These are phyloP conservation scores for Beauveria rudraprayagi DNA, from an alignment of 2,329 filamentous ascomycete genomes.

Conservation along the genomic window DNA sequence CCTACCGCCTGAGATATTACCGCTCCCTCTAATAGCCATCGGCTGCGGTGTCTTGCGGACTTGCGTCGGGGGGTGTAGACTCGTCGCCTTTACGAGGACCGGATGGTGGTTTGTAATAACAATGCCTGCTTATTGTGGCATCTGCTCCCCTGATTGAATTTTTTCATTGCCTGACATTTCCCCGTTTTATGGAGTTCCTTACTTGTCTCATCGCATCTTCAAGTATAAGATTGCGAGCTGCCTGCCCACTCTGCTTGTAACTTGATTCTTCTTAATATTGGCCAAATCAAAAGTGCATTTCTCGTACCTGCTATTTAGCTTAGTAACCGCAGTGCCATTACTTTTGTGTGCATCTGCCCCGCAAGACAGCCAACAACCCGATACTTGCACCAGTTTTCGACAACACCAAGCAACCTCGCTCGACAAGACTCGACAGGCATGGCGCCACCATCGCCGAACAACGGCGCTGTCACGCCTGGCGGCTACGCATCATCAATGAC, in stretches of 20 bases:
- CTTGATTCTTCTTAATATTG: background rate
- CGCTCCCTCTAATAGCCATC: background rate
- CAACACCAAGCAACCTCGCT: background rate
- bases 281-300: background rate
- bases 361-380: background rate
- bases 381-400: background rate
- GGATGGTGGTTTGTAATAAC: background rate
- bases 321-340: background rate
- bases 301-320: no score
- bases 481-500: conserved; percentile 20
- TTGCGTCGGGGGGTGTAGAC: background rate
- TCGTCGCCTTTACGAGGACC: background rate
- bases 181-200: background rate
- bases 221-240: background rate
- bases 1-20: background rate
- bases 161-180: background rate
- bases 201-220: background rate
- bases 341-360: background rate
- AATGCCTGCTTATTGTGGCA: background rate
- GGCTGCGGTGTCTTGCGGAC: background rate
- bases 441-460: background rate
- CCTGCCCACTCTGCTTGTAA: background rate
- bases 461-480: background rate
- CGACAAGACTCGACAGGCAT: background rate
- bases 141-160: background rate